Base-by-base conservation (phyloP, 148 eudicot species). In the Euryodendron excelsum region DNA sequence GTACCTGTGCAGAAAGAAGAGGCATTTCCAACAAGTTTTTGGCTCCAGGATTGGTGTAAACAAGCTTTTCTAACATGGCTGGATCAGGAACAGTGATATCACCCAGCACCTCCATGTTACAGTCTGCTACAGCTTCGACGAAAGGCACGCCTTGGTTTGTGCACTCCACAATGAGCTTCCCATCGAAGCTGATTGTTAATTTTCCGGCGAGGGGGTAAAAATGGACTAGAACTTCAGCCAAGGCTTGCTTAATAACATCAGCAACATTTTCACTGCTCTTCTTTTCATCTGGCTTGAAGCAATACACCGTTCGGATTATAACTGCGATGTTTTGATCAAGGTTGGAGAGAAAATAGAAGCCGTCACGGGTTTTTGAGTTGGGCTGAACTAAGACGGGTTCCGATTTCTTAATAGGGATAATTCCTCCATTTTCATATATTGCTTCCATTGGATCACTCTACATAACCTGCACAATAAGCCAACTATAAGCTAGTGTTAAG, bases 101-200 rank as follows among this genome's bases (percentile, higher is more conserved):
- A 9, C 73, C 79, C 25, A 77, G 34, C 50, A 66, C 73, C n/a
- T 53, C 65, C 21, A 77, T 67, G 23, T 67, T 36, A 67, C 52
- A 77, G 34, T 67, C 73, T 2, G 79, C 79, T 25, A 25, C 37
- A n/a, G 73, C 73, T 55, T 77, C 79, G 6, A 77, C 69, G 33
- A 75, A 75, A 0, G 61, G 72, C 41, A 77, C 72, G 1, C 79
- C 79, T 23, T 34, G 9, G 34, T 52, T 33, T 33, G 72, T 50
- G 63, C 79, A 64, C 55, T 75, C 52, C 78, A 61, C 78, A 17
- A 75, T 31, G 28, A 75, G 78, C 78, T 75, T 75, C 28, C 78
- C 78, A 1, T 75, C 69, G 2, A 39, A 23, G 45, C 69, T 61
- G 2, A 75, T 0, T 0, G 69, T 75, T 28, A 75, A 75, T 12